Conservation (phyloP, 345 rosid genomes). For the Limnanthes douglasii region DNA sequence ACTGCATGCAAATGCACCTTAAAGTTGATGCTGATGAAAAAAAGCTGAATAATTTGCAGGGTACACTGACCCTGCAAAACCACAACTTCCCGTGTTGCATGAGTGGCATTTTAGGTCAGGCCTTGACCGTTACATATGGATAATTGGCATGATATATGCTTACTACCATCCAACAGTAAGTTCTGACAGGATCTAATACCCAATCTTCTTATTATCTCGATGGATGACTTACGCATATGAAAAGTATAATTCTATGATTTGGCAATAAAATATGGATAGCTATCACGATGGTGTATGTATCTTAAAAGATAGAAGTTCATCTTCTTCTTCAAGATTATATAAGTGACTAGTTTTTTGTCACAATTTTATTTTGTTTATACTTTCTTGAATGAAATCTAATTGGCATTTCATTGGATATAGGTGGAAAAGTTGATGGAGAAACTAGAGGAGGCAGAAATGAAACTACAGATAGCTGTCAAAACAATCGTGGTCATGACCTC, state of each 20-base stretch:
- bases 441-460: constrained; percentile 79
- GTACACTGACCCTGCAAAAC: constrained; percentile 82
- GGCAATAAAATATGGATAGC: too few relatives aligned
- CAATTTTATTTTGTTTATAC: not conserved
- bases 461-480: constrained; percentile 53
- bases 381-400: not conserved
- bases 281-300: too few relatives aligned
- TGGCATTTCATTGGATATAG: constrained; percentile 21
- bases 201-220: constrained; percentile 4
- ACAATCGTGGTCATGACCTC: constrained; percentile 34
- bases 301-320: too few relatives aligned
- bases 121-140: constrained; percentile 99
- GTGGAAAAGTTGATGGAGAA: constrained; percentile 98
- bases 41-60: constrained; percentile 37
- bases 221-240: too few relatives aligned
- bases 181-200: constrained; percentile 6
- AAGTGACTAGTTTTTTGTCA: constrained; percentile 3
- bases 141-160: constrained; percentile 95
- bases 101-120: constrained; percentile 99
- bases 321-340: too few relatives aligned
- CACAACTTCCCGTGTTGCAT: constrained; percentile 50
- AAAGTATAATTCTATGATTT: too few relatives aligned
- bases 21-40: not conserved
- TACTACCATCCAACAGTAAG: constrained; percentile 97
- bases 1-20: constrained; percentile 6